Conservation (phyloP, 495 filamentous ascomycete genomes). For the Jackrogersella multiformis region DNA sequence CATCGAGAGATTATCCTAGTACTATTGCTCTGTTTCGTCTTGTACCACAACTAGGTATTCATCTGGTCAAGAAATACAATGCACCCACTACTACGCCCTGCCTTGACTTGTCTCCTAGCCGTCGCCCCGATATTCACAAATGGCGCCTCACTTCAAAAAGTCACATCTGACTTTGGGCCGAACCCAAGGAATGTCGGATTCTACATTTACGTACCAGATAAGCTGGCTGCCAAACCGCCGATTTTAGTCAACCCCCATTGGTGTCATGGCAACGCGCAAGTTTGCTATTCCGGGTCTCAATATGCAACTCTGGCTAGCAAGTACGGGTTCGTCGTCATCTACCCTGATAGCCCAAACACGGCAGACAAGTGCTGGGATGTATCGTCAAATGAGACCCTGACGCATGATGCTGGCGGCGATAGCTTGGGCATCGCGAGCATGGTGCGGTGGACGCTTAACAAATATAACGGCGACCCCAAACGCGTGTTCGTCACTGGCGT, state of each 20-base stretch:
- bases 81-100: slow-evolving; percentile 1
- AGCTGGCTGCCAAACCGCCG: slow-evolving; percentile 59
- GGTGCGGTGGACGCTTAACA: slow-evolving; percentile 60
- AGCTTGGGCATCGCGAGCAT: slow-evolving; percentile 68
- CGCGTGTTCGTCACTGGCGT: slow-evolving; percentile 61
- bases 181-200: slow-evolving; percentile 63
- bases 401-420: slow-evolving; percentile 67
- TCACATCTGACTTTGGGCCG: slow-evolving; percentile 52
- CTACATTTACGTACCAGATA: slow-evolving; percentile 65
- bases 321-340: slow-evolving; percentile 65
- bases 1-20: not conserved
- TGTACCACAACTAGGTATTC: not conserved
- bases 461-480: slow-evolving; percentile 54
- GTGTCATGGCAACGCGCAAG: slow-evolving; percentile 56
- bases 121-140: slow-evolving; percentile 16
- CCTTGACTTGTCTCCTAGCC: slow-evolving; percentile 17
- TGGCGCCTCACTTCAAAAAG: slow-evolving; percentile 44
- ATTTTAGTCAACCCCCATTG: slow-evolving; percentile 67
- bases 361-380: slow-evolving; percentile 68
- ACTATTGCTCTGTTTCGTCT: not conserved
- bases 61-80: not conserved
- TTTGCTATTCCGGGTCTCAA: slow-evolving; percentile 49
- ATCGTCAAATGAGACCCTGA: slow-evolving; percentile 60
- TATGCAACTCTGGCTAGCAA: slow-evolving; percentile 57
- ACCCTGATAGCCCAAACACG: slow-evolving; percentile 59